phyloP scores from a whole-genome alignment of 371 early-diverging fungal genomes.

The Umbelopsis sp. region DNA sequence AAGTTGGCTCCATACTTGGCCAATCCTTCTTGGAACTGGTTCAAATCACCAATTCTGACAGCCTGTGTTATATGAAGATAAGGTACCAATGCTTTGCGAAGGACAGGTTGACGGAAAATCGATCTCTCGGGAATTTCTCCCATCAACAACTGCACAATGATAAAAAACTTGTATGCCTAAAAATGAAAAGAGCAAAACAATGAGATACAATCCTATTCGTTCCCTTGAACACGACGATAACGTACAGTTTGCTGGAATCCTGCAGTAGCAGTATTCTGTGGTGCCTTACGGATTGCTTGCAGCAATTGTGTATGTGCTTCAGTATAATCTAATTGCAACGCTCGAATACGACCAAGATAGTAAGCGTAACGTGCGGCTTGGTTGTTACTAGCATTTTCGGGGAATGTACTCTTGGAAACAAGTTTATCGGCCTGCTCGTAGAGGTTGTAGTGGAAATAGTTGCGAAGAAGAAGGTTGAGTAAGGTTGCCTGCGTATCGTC shows the following conservation, averaged over 20 bases:
- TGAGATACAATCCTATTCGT: not conserved
- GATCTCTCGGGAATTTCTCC: conserved; percentile 97
- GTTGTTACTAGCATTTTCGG: conserved; percentile 89
- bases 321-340: conserved; percentile 95
- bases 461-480: conserved; percentile 87
- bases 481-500: conserved; percentile 88
- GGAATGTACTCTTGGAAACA: conserved; percentile 89
- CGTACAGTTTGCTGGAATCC: conserved; percentile 93
- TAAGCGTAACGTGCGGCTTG: conserved; percentile 95
- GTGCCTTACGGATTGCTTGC: conserved; percentile 96
- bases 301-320: conserved; percentile 83
- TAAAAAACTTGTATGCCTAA: conserved; percentile 87
- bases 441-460: conserved; percentile 89
- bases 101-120: conserved; percentile 83
- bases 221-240: not conserved
- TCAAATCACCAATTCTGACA: conserved; percentile 93
- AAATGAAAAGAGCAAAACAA: not conserved
- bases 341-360: conserved; percentile 93
- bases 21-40: conserved; percentile 89
- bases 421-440: conserved; percentile 97
- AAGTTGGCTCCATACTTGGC: conserved; percentile 75
- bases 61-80: conserved; percentile 95
- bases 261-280: conserved; percentile 82
- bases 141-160: conserved; percentile 95
- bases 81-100: conserved; percentile 84